Conservation (phyloP, 495 filamentous ascomycete species). For the Lophiotrema nucula region DNA sequence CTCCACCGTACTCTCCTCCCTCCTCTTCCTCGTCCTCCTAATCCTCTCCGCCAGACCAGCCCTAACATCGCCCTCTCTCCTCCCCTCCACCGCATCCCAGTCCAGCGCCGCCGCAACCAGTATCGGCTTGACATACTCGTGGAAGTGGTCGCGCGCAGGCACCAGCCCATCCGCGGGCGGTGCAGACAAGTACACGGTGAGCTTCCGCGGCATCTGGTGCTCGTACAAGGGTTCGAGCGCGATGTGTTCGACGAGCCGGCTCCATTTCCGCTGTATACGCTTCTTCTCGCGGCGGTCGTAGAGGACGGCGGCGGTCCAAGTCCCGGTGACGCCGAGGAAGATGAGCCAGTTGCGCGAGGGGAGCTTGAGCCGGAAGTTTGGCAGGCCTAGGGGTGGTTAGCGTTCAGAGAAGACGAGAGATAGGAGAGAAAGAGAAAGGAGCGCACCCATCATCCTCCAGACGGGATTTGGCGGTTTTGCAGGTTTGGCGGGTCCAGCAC, state of each 20-base stretch:
- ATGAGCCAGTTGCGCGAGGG: conserved; percentile 98
- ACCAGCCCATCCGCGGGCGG: conserved; percentile 84
- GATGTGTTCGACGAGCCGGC: conserved; percentile 79
- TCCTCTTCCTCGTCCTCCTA: conserved; percentile 61
- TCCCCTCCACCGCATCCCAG: conserved; percentile 90
- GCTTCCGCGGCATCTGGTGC: conserved; percentile 72
- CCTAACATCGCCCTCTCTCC: conserved; percentile 83
- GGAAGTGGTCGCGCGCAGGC: conserved; percentile 84
- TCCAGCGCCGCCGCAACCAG: conserved; percentile 86
- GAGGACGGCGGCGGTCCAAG: conserved; percentile 71
- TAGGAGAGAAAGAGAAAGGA: not conserved
- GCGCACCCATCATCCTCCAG: conserved; percentile 33
- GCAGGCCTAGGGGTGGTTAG: conserved; percentile 57
- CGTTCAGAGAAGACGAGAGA: not conserved
- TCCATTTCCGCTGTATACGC: conserved; percentile 80
- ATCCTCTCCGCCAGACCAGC: conserved; percentile 78
- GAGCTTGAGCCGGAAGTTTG: conserved; percentile 75
- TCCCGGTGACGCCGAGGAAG: conserved; percentile 75
- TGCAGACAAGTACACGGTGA: conserved; percentile 81
- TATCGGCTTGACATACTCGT: conserved; percentile 92
- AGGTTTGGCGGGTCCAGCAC: conserved; percentile 8
- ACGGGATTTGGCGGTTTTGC: conserved; percentile 32
- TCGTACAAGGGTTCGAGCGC: conserved; percentile 70
- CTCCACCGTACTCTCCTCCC: conserved; percentile 49
- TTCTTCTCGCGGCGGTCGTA: conserved; percentile 92